Base-by-base conservation (phyloP, 306 rosid species). In the Acacia confusa region DNA sequence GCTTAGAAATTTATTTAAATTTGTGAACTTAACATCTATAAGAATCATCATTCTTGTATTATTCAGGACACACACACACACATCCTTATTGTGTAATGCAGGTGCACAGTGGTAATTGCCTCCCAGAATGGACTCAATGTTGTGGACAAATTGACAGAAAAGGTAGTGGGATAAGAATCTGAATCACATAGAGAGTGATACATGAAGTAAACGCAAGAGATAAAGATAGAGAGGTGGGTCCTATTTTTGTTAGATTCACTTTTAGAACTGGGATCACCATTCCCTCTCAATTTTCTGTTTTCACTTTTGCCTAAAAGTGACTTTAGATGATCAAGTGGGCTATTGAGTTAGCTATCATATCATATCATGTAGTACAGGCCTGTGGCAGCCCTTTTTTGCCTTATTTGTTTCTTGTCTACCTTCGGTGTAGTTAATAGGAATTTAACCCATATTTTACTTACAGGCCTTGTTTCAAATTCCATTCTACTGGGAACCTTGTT, bases 91-190 rank as follows among this genome's bases (percentile, higher is more conserved):
- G 17, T 75, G 20, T 14, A 19, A 75, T 15, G 72, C 88, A 84
- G 90, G 76, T 84, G 90, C 72, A 84, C 88, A 20, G 86, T 87
- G 75, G 88, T 84, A 72, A 84, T 84, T 75, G 86, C 88, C 72
- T 87, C 90, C 75, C 82, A 70, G 20, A 79, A 47, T 79, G 90
- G 86, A 15, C 74, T 82, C 43, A 87, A 66, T 11, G 32, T 84
- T 57, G 78, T 84, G 84, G 78, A 87, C 80, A 87, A 87, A 65
- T 81, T 84, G 72, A 79, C 90, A 0, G 87, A 81, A 64, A 82
- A 87, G 77, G 53, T 81, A 11, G 84, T 81, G 79, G 75, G 86
- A 36, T 87, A 81, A 48, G 77, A 63, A 67, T 79, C 4, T 60
- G 17, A 4, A 50, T 17, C 27, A 52, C 22, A 20, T 7, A 52